Conservation (phyloP, 2,329 filamentous ascomycete species). For the Phialemoniopsis sp. region DNA sequence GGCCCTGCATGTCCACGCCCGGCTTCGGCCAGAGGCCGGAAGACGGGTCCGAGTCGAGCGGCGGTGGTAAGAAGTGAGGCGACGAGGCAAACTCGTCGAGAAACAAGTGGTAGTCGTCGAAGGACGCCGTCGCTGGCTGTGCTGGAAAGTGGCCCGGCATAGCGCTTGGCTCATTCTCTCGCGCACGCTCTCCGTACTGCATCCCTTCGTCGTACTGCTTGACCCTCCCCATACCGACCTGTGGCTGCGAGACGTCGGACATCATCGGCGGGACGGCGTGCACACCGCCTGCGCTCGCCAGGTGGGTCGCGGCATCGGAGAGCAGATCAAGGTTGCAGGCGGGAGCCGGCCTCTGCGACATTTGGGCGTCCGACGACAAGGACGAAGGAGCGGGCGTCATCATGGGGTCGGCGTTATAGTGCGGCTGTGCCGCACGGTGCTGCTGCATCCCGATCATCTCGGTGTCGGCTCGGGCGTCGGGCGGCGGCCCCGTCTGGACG, state of each 20-base stretch:
- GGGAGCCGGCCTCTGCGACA: constrained; percentile 34
- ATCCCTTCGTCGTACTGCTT: constrained; percentile 47
- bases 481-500: constrained; percentile 34
- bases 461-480: constrained; percentile 41
- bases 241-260: constrained; percentile 35
- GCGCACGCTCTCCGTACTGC: constrained; percentile 41
- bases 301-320: constrained; percentile 52
- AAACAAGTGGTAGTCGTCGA: constrained; percentile 57
- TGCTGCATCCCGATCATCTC: constrained; percentile 41
- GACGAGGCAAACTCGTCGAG: constrained; percentile 52
- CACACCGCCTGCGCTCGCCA: constrained; percentile 49
- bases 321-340: constrained; percentile 56
- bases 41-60: constrained; percentile 49
- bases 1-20: constrained; percentile 29
- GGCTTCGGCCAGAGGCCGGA: constrained; percentile 46
- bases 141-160: constrained; percentile 25
- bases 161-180: constrained; percentile 37
- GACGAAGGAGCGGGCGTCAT: constrained; percentile 29
- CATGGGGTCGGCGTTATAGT: constrained; percentile 36
- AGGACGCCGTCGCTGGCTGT: constrained; percentile 30
- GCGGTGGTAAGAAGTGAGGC: constrained; percentile 50
- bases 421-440: constrained; percentile 20
- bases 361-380: constrained; percentile 42
- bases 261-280: constrained; percentile 48
- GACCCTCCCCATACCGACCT: constrained; percentile 35